Evolutionary conservation across 768 basidiomycete genomes (phyloP), one percentile per base, ranked within the genome.

Genomic region (Cyclocybe cylindracea): DNA sequence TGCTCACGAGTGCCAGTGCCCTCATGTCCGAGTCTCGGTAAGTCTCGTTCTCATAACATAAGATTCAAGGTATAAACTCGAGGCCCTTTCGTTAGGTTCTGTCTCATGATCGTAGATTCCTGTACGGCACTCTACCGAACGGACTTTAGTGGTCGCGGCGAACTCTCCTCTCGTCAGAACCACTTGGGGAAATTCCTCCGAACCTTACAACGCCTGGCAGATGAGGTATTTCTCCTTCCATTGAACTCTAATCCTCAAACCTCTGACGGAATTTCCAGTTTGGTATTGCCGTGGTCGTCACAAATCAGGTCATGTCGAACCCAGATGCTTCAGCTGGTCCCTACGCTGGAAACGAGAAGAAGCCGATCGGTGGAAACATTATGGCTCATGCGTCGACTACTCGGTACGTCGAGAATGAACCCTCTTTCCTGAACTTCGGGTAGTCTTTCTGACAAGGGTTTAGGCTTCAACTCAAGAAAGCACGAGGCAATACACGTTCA

Each of bases 231-330:
- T 14, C 39, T 33, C 29, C 39, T 43, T 51, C 65, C 35, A 43
- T 49, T 11, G 10, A 9, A 32, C 38, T n/a, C 54, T 46, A 37
- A 18, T 53, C 56, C 35, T 44, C 46, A 55, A 10, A 59, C 44
- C 8, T 60, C 36, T 49, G 38, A 44, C 37, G 19, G 39, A 39
- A 34, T 40, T 61, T 13, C 24, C 55, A 98, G 96, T 99, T 92
- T 63, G 97, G 97, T 29, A 91, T 98, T 44, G 97, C 97, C 3
- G 96, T 98, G 18, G 94, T 99, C 9, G 87, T 98, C 38, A 91
- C 92, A 4, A 99, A 99, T 67, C 97, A 99, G 69, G 97, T 99
- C 59, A 97, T 99, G 83, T 98, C 97, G n/a, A 95, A 86, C 51
- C 96, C 97, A 2, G 97, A 99, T 66, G 94, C 93, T 29, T 84